phyloP scores from a whole-genome alignment of 805 yeast species.

The Cyberlindnera mrakii region DNA sequence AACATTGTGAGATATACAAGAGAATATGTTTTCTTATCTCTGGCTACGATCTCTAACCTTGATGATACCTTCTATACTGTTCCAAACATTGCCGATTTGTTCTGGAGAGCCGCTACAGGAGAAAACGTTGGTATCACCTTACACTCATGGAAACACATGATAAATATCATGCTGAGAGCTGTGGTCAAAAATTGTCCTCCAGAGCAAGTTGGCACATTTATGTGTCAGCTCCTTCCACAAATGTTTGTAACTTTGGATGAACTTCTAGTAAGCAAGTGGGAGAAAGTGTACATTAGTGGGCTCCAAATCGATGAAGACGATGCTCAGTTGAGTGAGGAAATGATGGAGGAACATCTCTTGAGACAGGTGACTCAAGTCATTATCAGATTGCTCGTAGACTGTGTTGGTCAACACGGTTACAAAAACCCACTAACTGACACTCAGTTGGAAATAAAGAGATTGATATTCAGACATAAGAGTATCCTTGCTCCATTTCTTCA shows the following conservation, averaged over 20 bases:
- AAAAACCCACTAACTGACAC: conserved; percentile 41
- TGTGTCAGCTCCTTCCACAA: conserved; percentile 73
- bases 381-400: conserved; percentile 78
- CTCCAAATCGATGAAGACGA: conserved; percentile 43
- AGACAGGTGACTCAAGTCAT: conserved; percentile 91
- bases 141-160: conserved; percentile 97
- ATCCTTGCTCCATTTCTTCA: conserved; percentile 75
- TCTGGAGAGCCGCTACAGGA: conserved; percentile 81
- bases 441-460: conserved; percentile 57
- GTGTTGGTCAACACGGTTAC: conserved; percentile 70
- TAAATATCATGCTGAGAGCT: conserved; percentile 81
- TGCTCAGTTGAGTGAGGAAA: conserved; percentile 87
- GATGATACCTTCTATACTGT: conserved; percentile 86
- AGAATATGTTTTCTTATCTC: conserved; percentile 87
- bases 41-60: conserved; percentile 83
- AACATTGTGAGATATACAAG: conserved; percentile 93
- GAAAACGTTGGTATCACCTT: conserved; percentile 76
- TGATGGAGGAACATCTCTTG: conserved; percentile 94
- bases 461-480: conserved; percentile 57
- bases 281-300: conserved; percentile 43
- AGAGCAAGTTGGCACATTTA: conserved; percentile 56
- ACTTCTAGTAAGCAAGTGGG: conserved; percentile 75
- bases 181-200: conserved; percentile 86
- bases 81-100: conserved; percentile 67
- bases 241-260: conserved; percentile 68